Evolutionary conservation across 108 stramenopile genomes (phyloP).

Genomic region (Conticribra weissflogii): DNA sequence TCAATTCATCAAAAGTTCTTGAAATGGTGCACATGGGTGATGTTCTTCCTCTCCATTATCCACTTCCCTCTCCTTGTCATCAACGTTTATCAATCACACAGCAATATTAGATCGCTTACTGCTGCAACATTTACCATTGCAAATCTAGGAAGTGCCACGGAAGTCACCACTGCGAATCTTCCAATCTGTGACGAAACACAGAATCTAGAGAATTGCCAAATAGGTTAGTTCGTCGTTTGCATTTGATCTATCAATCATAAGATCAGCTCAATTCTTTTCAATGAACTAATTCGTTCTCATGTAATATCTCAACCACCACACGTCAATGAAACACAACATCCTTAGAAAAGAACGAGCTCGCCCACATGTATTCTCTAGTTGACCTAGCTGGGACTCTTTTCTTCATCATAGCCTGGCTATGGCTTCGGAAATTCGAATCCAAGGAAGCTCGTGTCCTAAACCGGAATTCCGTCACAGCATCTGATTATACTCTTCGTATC

Average conservation of each 20-base stretch:
- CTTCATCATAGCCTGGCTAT: slow-evolving; percentile 60
- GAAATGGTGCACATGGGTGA: slow-evolving; percentile 70
- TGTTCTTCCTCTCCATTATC: slow-evolving; percentile 53
- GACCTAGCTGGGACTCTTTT: slow-evolving; percentile 51
- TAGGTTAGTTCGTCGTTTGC: slow-evolving; percentile 19
- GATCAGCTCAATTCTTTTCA: too few species aligned
- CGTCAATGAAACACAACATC: neutral
- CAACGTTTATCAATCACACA: slow-evolving; percentile 46
- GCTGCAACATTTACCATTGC: slow-evolving; percentile 53
- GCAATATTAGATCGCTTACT: slow-evolving; percentile 6
- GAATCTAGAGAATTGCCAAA: slow-evolving; percentile 45
- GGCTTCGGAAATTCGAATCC: slow-evolving; percentile 62
- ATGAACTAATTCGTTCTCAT: too few species aligned
- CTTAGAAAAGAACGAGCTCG: slow-evolving; percentile 49
- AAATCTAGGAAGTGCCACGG: slow-evolving; percentile 52
- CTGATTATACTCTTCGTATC: slow-evolving; percentile 60
- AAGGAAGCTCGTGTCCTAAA: slow-evolving; percentile 53
- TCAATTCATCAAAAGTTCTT: slow-evolving; percentile 35
- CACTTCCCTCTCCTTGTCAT: slow-evolving; percentile 53
- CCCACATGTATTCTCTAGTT: slow-evolving; percentile 43
- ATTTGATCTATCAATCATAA: too few species aligned
- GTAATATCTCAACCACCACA: neutral
- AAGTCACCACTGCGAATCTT: slow-evolving; percentile 36
- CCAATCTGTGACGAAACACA: slow-evolving; percentile 53
- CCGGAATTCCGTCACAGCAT: slow-evolving; percentile 53